These are phyloP conservation scores for Noccaea caerulescens DNA, from an alignment of 345 rosid species.

Conservation along the genomic window DNA sequence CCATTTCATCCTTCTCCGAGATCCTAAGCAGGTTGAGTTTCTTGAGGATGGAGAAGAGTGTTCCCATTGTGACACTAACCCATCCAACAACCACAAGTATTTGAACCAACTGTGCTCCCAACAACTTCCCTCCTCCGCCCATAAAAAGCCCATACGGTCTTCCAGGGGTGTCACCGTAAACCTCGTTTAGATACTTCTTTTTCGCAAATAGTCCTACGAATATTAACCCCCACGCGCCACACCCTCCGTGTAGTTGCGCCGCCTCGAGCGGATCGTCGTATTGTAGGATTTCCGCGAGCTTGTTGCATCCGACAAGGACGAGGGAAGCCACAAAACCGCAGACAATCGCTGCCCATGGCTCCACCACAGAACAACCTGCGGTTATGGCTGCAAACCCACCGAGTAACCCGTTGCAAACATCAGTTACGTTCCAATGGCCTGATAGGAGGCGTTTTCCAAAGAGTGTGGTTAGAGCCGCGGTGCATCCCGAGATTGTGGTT, in stretches of 20 bases:
- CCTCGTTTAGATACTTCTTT: constrained; percentile 55
- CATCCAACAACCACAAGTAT: constrained; percentile 67
- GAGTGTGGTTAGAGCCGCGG: constrained; percentile 79
- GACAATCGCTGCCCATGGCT: constrained; percentile 83
- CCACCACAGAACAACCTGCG: constrained; percentile 77
- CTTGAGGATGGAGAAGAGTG: constrained; percentile 59
- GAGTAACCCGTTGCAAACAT: constrained; percentile 81
- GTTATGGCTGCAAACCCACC: constrained; percentile 91
- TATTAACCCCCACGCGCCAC: constrained; percentile 80
- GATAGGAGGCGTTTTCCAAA: constrained; percentile 68
- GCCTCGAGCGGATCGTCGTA: constrained; percentile 83
- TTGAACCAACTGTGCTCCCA: constrained; percentile 73
- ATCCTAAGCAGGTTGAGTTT: constrained; percentile 64
- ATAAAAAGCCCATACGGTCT: constrained; percentile 66
- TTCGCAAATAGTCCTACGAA: constrained; percentile 73
- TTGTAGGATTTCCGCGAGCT: constrained; percentile 56
- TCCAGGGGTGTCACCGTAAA: constrained; percentile 46
- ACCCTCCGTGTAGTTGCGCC: constrained; percentile 84
- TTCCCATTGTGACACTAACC: constrained; percentile 82
- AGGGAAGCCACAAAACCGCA: constrained; percentile 76
- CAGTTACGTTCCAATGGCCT: constrained; percentile 87
- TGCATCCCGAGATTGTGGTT: constrained; percentile 77
- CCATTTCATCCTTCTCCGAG: constrained; percentile 74
- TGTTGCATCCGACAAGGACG: constrained; percentile 70
- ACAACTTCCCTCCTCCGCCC: constrained; percentile 82